Evolutionary conservation across 495 filamentous ascomycete genomes (phyloP).

Genomic region (Trichodelitschia bisporula): DNA sequence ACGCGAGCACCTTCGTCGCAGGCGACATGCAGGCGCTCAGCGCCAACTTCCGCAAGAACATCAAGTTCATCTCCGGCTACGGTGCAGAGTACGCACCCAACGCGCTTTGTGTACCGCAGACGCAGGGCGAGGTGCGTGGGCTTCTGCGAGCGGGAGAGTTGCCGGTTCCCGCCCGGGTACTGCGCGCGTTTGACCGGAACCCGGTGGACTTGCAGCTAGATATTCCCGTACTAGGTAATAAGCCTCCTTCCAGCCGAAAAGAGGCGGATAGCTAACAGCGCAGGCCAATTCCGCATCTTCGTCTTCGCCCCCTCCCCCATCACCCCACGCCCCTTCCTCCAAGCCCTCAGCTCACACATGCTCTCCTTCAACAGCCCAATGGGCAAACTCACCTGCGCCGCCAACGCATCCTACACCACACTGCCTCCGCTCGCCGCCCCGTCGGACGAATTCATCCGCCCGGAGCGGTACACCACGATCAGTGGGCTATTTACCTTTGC

Average conservation of each 20-base stretch:
- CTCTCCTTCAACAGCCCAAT: slow-evolving; percentile 20
- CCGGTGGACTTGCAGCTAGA: slow-evolving; percentile 47
- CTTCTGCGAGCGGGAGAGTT: slow-evolving; percentile 37
- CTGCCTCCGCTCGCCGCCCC: slow-evolving; percentile 23
- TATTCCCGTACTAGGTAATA: slow-evolving; percentile 40
- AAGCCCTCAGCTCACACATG: slow-evolving; percentile 23
- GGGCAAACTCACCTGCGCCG: slow-evolving; percentile 21
- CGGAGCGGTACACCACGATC: slow-evolving; percentile 33
- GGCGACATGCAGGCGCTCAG: slow-evolving; percentile 10
- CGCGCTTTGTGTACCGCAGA: slow-evolving; percentile 23
- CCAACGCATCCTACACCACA: slow-evolving; percentile 26
- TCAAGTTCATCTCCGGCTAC: slow-evolving; percentile 15
- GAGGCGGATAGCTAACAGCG: too few species aligned
- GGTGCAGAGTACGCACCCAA: slow-evolving; percentile 37
- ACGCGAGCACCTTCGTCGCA: slow-evolving; percentile 8
- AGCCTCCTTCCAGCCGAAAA: too few species aligned
- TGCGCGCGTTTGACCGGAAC: slow-evolving; percentile 42
- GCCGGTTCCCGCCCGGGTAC: slow-evolving; percentile 35
- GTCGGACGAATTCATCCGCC: slow-evolving; percentile 30
- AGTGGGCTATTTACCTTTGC: slow-evolving; percentile 34
- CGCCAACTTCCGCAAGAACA: slow-evolving; percentile 9
- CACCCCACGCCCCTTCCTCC: slow-evolving; percentile 26
- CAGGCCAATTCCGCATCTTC: slow-evolving; percentile 46
- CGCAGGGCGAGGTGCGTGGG: slow-evolving; percentile 5
- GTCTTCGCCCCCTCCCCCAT: slow-evolving; percentile 32